Evolutionary conservation across 2,329 filamentous ascomycete species (phyloP).

Genomic region (Onygenales sp.): DNA sequence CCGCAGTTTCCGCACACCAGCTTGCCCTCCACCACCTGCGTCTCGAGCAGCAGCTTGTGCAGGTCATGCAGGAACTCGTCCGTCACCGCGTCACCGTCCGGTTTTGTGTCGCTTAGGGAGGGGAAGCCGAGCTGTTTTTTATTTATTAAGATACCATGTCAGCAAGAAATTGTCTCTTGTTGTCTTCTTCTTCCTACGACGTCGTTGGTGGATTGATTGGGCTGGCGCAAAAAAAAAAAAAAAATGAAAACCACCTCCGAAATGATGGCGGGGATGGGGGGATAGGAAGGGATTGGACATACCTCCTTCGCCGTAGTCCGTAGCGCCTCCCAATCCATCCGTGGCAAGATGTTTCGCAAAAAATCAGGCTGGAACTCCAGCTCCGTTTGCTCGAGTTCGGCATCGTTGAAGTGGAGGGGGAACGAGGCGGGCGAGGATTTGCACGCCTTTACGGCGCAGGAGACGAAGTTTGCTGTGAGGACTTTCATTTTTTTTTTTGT

Average conservation of each 20-base stretch:
- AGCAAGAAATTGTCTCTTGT: too few species aligned
- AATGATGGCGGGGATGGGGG: background rate
- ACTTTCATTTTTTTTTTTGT: slow-evolving; percentile 71
- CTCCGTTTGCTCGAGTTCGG: slow-evolving; percentile 77
- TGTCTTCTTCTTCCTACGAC: too few species aligned
- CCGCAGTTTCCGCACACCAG: slow-evolving; percentile 85
- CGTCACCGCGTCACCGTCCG: slow-evolving; percentile 51
- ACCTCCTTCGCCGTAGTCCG: slow-evolving; percentile 62
- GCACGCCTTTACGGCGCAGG: slow-evolving; percentile 92
- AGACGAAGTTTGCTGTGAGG: slow-evolving; percentile 90
- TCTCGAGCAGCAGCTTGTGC: slow-evolving; percentile 77
- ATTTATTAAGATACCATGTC: background rate
- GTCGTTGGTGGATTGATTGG: too few species aligned
- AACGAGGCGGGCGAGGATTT: slow-evolving; percentile 71
- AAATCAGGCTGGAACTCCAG: slow-evolving; percentile 73
- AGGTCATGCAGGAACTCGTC: slow-evolving; percentile 66
- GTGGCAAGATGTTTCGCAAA: slow-evolving; percentile 72
- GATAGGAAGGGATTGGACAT: slow-evolving; percentile 2
- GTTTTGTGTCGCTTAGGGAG: slow-evolving; percentile 55
- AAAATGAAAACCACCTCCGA: too few species aligned
- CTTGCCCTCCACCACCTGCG: slow-evolving; percentile 78
- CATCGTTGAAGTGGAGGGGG: slow-evolving; percentile 85
- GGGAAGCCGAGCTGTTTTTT: slow-evolving; percentile 64
- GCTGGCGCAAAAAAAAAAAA: background rate
- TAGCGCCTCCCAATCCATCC: slow-evolving; percentile 81